Conservation (phyloP, 208 protist species). For the Naegleria lovaniensis region DNA sequence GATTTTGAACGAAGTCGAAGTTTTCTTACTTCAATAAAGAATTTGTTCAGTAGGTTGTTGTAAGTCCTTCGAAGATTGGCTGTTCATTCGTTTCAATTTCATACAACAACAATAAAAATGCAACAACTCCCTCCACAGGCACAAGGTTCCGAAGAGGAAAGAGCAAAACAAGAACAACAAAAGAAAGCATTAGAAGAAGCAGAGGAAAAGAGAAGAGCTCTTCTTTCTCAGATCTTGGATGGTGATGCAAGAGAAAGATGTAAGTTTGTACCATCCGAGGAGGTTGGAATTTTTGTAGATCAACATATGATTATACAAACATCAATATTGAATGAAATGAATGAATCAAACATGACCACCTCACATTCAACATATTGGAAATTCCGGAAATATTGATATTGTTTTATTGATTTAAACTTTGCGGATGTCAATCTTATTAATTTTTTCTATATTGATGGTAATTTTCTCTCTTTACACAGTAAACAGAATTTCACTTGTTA, state of each 20-base stretch:
- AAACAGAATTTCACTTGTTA: neutral
- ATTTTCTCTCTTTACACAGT: neutral
- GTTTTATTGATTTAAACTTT: too few relatives aligned
- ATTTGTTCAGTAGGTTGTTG: too few relatives aligned
- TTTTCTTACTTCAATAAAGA: conserved; percentile 13
- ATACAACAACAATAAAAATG: neutral
- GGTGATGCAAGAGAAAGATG: neutral
- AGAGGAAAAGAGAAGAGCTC: neutral
- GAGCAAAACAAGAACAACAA: neutral
- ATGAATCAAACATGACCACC: too few relatives aligned
- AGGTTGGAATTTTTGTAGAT: neutral
- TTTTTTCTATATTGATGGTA: too few relatives aligned
- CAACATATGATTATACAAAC: too few relatives aligned
- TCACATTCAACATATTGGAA: too few relatives aligned
- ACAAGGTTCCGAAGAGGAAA: neutral
- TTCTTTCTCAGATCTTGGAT: neutral
- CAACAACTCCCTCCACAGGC: neutral
- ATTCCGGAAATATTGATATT: too few relatives aligned
- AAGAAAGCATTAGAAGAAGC: neutral
- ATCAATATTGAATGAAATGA: neutral
- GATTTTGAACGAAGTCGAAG: conserved; percentile 20
- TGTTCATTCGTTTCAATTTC: too few relatives aligned
- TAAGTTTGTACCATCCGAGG: neutral
- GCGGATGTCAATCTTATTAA: too few relatives aligned
- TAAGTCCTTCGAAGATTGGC: too few relatives aligned